phyloP scores from a whole-genome alignment of 2,329 filamentous ascomycete species.

The Colletotrichum costaricense region DNA sequence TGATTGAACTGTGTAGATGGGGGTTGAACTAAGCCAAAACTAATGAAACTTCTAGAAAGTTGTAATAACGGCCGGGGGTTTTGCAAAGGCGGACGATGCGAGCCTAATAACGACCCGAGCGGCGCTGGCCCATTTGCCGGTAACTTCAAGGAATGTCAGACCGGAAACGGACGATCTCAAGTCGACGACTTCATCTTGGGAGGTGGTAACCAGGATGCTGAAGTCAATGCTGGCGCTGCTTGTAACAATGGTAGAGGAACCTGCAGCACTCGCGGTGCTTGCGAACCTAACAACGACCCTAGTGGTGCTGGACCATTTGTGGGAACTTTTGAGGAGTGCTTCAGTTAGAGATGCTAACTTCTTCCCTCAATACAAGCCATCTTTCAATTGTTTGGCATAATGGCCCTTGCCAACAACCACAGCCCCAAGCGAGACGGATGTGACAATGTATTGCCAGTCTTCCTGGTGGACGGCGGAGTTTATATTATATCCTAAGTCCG shows the following conservation, averaged over 20 bases:
- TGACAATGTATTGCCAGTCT: too few relatives aligned
- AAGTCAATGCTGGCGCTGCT: not conserved
- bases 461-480: not conserved
- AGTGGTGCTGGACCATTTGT: not conserved
- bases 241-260: constrained; percentile 3
- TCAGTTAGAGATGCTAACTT: not conserved
- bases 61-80: constrained; percentile 4
- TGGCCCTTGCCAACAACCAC: not conserved
- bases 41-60: not conserved
- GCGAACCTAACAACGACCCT: not conserved
- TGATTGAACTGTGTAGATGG: too few relatives aligned
- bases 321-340: constrained; percentile 1
- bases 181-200: too few relatives aligned
- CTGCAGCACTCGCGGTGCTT: not conserved
- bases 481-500: not conserved
- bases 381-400: not conserved
- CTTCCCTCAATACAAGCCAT: too few relatives aligned
- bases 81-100: not conserved
- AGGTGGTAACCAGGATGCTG: too few relatives aligned
- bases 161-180: too few relatives aligned
- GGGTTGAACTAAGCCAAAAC: too few relatives aligned
- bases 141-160: too few relatives aligned
- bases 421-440: too few relatives aligned
- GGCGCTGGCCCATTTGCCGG: too few relatives aligned
- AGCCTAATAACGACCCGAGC: constrained; percentile 1